Evolutionary conservation across 2,329 filamentous ascomycete genomes (phyloP), one percentile per base, ranked within the genome.

Genomic region (Talaromyces sp.): DNA sequence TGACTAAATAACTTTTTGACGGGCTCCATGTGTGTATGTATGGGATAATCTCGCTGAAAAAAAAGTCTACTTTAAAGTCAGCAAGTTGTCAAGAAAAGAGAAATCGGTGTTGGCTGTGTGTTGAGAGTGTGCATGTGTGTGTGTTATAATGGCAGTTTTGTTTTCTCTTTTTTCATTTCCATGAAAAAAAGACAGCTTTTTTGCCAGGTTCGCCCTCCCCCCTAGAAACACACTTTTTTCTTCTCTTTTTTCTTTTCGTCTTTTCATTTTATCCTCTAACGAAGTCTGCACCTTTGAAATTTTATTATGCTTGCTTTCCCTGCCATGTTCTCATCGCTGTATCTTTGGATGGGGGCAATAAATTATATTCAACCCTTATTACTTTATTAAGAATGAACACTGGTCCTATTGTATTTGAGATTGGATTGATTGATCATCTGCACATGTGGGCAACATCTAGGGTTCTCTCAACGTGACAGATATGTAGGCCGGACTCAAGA

Each of bases 1-100:
- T 72, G 76, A 78, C 67, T 81, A 79, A 73, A 59, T 52, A 57
- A 70, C 66, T 46, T 46, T 41, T 46, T 46, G 21, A 46, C 43
- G 43, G 43, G 43, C 21, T 46, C 35, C 43, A 46, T 24, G 43
- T 46, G 43, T 46, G 43, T 46, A 46, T 24, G 43, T 46, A 46
- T 4, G 43, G 43, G 43, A 46, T 46, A 46, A 46, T 46, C 43
- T 46, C 21, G 43, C 43, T 46, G 43, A 46, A 24, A 24, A 43
- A 46, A 24, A 46, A 46, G 43, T 46, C 8, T 46, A 9, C 43
- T 46, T 46, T 31, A 3, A 17, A 24, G 24, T 46, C 43, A 46
- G 43, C 43, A 46, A 46, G 43, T 46, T 46, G 43, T 46, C 43
- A 46, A 46, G 43, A 24, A 46, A 46, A 46, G n/a, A 46, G 43